Percentiles rank a stretch among this genome's conserved stretches.
Conservation (phyloP, 2,329 filamentous ascomycete genomes). For the Aspergillus fumigatiaffinis region DNA sequence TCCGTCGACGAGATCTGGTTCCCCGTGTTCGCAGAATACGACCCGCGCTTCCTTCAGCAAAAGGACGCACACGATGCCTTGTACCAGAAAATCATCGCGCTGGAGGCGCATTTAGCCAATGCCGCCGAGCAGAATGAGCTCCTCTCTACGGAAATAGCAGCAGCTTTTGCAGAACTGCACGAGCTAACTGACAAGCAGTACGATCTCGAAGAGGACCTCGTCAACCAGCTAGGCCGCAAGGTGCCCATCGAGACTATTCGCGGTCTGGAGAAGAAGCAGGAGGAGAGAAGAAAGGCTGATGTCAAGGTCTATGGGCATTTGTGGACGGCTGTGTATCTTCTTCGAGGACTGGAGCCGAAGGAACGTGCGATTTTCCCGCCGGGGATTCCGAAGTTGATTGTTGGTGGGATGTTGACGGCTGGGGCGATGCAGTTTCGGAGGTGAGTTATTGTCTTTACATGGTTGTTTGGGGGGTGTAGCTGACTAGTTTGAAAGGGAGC, state of each 20-base stretch:
- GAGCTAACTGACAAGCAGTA: neutral
- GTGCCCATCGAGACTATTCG: neutral
- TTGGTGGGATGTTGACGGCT: slow-evolving; percentile 3
- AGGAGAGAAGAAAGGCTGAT: neutral
- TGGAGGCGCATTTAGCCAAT: neutral
- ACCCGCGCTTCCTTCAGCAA: neutral
- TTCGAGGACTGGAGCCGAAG: neutral
- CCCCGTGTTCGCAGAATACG: neutral
- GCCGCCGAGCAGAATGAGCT: too few species aligned
- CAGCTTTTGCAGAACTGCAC: neutral
- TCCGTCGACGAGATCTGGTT: slow-evolving; percentile 1
- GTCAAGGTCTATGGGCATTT: slow-evolving; percentile 2
- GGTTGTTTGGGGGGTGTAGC: neutral
- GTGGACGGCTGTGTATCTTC: slow-evolving; percentile 2
- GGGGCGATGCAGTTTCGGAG: slow-evolving; percentile 2
- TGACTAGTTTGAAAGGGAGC: neutral
- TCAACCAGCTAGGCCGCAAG: neutral
- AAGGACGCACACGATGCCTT: neutral
- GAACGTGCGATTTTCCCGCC: slow-evolving; percentile 4
- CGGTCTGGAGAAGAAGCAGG: neutral
- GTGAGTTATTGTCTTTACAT: neutral
- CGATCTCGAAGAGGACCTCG: neutral
- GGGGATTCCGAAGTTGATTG: slow-evolving; percentile 1
- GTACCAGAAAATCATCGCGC: neutral
- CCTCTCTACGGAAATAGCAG: neutral